These are phyloP conservation scores for Niebla homalea DNA, from an alignment of 495 filamentous ascomycete species.

Conservation along the genomic window DNA sequence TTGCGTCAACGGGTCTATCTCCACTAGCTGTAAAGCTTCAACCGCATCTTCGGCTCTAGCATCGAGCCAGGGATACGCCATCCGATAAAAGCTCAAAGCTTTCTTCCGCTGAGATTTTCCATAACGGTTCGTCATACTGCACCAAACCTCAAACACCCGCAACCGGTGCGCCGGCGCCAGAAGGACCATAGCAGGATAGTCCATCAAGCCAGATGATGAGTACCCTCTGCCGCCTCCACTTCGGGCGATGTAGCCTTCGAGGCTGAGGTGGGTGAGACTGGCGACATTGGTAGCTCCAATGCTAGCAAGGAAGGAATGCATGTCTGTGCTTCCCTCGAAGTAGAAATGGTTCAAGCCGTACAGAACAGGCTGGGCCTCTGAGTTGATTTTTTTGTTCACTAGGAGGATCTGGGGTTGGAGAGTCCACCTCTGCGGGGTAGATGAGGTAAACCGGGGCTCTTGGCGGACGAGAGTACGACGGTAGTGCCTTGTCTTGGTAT, in stretches of 20 bases:
- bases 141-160: no score
- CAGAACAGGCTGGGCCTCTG: constrained; percentile 6
- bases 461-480: neutral
- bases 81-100: no score
- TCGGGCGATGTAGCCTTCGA: neutral
- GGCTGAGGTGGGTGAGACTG: neutral
- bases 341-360: constrained; percentile 5
- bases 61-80: no score
- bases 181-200: no score
- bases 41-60: no score
- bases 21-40: no score
- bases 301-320: constrained; percentile 4
- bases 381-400: neutral
- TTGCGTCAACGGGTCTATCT: no score
- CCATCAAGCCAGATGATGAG: no score
- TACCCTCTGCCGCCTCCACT: no score
- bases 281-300: constrained; percentile 3
- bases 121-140: no score
- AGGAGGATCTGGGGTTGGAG: neutral
- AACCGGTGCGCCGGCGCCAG: no score
- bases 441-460: neutral
- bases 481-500: neutral
- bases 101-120: no score
- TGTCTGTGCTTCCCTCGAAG: constrained; percentile 1
- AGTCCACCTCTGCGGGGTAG: neutral